Evolutionary conservation across 2,329 filamentous ascomycete genomes (phyloP).

Genomic region (Akanthomyces uredinophilus): DNA sequence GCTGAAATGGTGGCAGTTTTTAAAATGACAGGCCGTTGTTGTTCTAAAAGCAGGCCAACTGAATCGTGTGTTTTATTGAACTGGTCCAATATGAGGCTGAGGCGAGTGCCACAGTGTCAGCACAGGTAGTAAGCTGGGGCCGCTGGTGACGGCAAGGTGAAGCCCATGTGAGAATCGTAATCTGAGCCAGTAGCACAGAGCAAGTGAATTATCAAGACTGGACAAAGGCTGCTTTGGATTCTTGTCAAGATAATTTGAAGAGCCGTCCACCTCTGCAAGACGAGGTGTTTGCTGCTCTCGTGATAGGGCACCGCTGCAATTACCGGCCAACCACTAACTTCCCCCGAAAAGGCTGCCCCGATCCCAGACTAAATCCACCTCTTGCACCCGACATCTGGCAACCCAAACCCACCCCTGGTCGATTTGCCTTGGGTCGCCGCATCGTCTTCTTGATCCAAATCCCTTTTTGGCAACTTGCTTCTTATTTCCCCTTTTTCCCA

Average conservation of each 20-base stretch:
- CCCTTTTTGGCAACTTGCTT: neutral
- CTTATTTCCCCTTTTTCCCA: neutral
- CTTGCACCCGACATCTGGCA: conserved; percentile 10
- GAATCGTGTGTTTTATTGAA: neutral
- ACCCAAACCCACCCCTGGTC: conserved; percentile 12
- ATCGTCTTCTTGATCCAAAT: neutral
- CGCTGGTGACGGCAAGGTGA: neutral
- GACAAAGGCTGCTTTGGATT: too few species aligned
- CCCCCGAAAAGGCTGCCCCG: conserved; percentile 1
- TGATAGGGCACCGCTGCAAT: neutral
- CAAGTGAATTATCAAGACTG: neutral
- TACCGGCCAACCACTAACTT: neutral
- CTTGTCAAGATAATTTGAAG: neutral
- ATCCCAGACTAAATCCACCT: conserved; percentile 1
- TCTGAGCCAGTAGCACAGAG: neutral
- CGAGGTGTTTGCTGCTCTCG: neutral
- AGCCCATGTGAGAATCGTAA: neutral
- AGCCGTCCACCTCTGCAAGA: neutral
- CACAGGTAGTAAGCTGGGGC: neutral
- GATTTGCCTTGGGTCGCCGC: conserved; percentile 11
- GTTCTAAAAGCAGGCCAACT: neutral
- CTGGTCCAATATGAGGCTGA: neutral
- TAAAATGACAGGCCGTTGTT: neutral
- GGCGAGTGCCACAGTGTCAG: neutral
- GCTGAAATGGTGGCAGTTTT: neutral